Conservation (phyloP, 257 asterid genomes). For the Solanum bukasovii region DNA sequence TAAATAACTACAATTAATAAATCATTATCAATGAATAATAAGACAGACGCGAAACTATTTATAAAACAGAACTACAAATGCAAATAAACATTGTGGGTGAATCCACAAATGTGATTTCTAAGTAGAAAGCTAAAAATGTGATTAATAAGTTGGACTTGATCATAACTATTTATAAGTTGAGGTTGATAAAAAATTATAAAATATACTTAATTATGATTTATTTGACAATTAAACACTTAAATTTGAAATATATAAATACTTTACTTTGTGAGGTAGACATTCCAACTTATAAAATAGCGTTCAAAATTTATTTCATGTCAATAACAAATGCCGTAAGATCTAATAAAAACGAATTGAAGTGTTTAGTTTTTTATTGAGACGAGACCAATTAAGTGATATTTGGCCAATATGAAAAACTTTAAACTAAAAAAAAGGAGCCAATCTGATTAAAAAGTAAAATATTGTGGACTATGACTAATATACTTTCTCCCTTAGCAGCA, state of each 20-base stretch:
- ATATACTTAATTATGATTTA: no score
- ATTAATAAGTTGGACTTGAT: not conserved
- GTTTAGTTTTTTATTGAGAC: not conserved
- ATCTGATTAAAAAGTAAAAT: not conserved
- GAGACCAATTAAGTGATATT: no score
- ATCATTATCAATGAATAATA: not conserved
- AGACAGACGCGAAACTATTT: not conserved
- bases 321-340: rapidly evolving
- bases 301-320: not conserved
- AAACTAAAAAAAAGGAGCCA: not conserved
- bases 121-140: not conserved
- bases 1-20: no score
- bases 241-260: no score
- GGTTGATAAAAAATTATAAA: not conserved
- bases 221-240: no score
- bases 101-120: not conserved
- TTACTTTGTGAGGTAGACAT: no score
- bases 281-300: no score
- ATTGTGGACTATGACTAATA: not conserved
- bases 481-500: not conserved
- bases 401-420: not conserved
- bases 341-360: rapidly evolving
- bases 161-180: not conserved
- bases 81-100: not conserved
- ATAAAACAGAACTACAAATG: not conserved